Evolutionary conservation across 2,329 filamentous ascomycete genomes (phyloP), one percentile per base, ranked within the genome.

Genomic region (Talaromyces sp.): DNA sequence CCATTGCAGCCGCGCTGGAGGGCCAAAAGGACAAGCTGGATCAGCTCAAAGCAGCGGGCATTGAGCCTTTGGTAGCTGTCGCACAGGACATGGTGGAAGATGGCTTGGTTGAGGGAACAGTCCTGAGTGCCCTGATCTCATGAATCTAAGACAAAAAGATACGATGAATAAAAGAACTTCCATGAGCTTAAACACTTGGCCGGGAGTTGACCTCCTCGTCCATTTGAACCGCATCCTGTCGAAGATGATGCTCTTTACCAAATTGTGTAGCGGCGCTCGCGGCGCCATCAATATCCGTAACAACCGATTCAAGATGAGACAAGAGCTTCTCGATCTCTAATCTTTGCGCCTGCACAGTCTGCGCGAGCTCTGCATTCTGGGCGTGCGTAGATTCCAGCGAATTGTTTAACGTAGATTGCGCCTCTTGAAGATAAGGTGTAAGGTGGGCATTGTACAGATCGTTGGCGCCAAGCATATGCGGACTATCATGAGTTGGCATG

Each of bases 401-500:
- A n/a, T 66, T 58, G 48, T 78, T 74, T 54, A 86, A 71, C 2
- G 77, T 68, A n/a, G 70, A 65, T 19, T 80, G 75, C 44, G 80
- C 78, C 57, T 79, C 72, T 39, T 76, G 71, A 45, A 87, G 70
- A 52, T 82, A 82, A 0, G 84, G 82, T 45, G 77, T 76, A 3
- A 87, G 70, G 66, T 86, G 82, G n/a, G 83, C 82, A 16, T 78
- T 73, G 55, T 84, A 82, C 10, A 87, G 73, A 43, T 81, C 77
- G 24, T 79, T 72, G 1, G 84, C 81, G 0, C 81, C 76, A 17
- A 86, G 72, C 0, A 79, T 84, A 69, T 87, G 84, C 16, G 82
- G 81, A 30, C 82, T 85, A 55, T 56, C 44, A 27, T 27, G 27
- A 40, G 35, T 41, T 17, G 44, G 27, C 44, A 32, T 50, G 29